Evolutionary conservation across 257 asterid species (phyloP).

Genomic region (Ilex asprella): DNA sequence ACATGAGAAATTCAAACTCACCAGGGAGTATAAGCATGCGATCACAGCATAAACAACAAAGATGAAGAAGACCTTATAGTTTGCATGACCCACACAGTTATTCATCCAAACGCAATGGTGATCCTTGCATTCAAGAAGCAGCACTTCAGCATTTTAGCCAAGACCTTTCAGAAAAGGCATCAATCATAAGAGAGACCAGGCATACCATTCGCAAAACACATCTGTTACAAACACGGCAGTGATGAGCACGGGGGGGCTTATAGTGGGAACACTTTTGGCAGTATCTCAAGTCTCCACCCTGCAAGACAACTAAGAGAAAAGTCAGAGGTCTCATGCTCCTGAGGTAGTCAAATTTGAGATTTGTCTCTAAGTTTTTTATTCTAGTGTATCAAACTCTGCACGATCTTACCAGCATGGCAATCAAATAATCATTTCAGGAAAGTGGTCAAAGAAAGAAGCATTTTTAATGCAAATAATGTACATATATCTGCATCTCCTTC

Average conservation of each 20-base stretch:
- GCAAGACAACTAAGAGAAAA: constrained; percentile 22
- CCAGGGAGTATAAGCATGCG: constrained; percentile 87
- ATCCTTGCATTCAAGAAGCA: constrained; percentile 61
- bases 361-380: neutral
- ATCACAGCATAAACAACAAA: constrained; percentile 63
- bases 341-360: neutral
- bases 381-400: neutral
- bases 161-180: constrained; percentile 20
- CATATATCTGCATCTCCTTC: no score
- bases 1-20: constrained; percentile 18
- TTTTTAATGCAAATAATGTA: neutral
- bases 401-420: no score
- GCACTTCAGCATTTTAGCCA: constrained; percentile 29
- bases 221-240: constrained; percentile 82
- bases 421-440: no score
- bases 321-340: constrained; percentile 1
- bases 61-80: constrained; percentile 75
- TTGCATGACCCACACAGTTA: constrained; percentile 92
- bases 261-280: constrained; percentile 83
- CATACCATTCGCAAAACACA: constrained; percentile 94
- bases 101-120: constrained; percentile 95
- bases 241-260: constrained; percentile 97
- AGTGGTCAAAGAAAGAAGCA: neutral
- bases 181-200: constrained; percentile 23
- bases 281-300: constrained; percentile 91